A percentile compares a stretch with the other conserved stretches of the same genome.
phyloP scores from a whole-genome alignment of 106 monocot species.

The Alisma plantagoaquatica region DNA sequence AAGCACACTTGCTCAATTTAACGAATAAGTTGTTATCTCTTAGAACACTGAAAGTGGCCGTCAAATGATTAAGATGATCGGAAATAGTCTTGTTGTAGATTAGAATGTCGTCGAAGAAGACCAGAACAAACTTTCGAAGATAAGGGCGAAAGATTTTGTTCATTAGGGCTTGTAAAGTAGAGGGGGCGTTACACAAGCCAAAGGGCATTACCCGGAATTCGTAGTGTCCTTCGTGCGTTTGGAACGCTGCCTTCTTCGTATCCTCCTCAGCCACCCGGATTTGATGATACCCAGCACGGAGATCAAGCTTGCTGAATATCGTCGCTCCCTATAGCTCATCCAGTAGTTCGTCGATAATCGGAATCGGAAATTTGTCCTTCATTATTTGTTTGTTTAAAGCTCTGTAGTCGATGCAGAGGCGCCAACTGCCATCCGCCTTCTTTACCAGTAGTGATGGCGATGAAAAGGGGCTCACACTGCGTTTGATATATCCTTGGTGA shows the following conservation, averaged over 20 bases:
- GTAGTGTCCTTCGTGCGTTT: conserved; percentile 3
- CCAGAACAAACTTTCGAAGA: conserved; percentile 4
- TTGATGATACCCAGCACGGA: conserved; percentile 3
- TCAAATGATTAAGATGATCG: neutral
- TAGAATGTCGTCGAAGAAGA: no score
- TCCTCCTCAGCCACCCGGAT: neutral
- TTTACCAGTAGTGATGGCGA: neutral
- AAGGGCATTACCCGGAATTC: conserved; percentile 7
- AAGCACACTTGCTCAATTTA: conserved; percentile 1
- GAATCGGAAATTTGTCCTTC: neutral
- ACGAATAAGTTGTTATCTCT: neutral
- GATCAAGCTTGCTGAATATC: conserved; percentile 2
- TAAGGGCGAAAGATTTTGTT: conserved; percentile 1
- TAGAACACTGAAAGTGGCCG: neutral
- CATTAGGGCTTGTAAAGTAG: neutral
- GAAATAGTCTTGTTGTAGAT: neutral
- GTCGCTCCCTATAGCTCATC: neutral
- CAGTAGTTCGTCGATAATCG: neutral
- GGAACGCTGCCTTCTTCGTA: neutral
- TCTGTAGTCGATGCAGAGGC: neutral
- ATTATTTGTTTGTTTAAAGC: neutral
- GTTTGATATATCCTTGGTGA: neutral
- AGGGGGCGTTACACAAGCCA: neutral
- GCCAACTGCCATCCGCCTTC: neutral
- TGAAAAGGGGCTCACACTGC: neutral